Base-by-base conservation (phyloP, 108 stramenopile species). In the Pseudonitzschia pungens region DNA sequence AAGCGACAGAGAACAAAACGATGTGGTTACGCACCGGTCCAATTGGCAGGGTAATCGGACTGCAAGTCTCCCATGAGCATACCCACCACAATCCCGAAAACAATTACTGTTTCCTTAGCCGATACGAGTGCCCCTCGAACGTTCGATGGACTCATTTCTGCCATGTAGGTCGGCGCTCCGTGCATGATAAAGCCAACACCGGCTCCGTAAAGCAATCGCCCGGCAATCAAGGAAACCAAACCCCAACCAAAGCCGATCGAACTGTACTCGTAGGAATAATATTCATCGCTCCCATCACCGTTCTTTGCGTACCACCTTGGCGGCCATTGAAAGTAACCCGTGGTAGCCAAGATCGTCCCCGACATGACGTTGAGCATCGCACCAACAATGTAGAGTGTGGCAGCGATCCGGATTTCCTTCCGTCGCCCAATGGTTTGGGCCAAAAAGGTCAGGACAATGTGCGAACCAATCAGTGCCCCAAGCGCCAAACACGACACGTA, bases 151-250 rank as follows among this genome's bases (percentile, higher is more conserved):
- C 82, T 66, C 89, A 91, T 93, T 81, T 93, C 92, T 2, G 83
- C 89, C 72, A 93, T 88, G 80, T 91, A 93, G 12, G 84, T 82
- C 14, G 90, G 90, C 22, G 92, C 90, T 8, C 80, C 73, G 70
- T 84, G 84, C 92, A 91, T 91, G 58, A 79, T 77, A 53, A 93
- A 85, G 32, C 88, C 92, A 26, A 88, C 81, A n/a, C 89, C 92
- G 9, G 82, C 52, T 28, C 92, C 92, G 71, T 81, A 87, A 0
- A 85, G 41, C 7, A 88, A 26, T 20, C 92, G 77, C 0, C 88
- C 88, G 0, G 48, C 0, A n/a, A 91, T 12, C 24, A 88, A 63
- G 0, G 84, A 32, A 4, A 45, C 29, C 20, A 91, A 58, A 8
- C 88, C 90, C 57, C 68, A 59, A 20, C 67, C 63, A 71, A 73